phyloP scores from a whole-genome alignment of 495 filamentous ascomycete genomes.

The Penicillium lividum region DNA sequence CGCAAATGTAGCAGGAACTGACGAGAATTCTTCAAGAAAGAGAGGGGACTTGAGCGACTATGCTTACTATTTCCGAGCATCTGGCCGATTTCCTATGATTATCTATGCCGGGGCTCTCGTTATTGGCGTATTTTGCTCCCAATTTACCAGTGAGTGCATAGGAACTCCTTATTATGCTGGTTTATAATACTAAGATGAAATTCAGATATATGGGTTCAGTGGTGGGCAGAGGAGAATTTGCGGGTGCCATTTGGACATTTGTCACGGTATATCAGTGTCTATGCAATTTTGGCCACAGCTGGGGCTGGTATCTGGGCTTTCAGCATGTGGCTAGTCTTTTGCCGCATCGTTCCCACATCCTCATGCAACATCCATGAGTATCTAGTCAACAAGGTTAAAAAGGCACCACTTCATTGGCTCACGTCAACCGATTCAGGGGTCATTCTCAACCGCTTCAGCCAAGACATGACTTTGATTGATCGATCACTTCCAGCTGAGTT shows the following conservation, averaged over 20 bases:
- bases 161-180: background rate
- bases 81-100: background rate
- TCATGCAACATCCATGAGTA: background rate
- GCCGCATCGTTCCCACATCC: background rate
- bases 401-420: background rate
- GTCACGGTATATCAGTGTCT: background rate
- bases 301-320: background rate
- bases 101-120: background rate
- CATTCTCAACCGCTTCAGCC: constrained; percentile 7
- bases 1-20: background rate
- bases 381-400: background rate
- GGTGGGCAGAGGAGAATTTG: background rate
- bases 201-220: background rate
- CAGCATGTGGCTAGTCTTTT: background rate
- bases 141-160: background rate
- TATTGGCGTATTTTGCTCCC: background rate
- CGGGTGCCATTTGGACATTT: background rate
- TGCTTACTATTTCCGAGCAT: background rate
- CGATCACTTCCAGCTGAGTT: background rate
- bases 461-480: constrained; percentile 6
- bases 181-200: background rate
- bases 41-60: background rate
- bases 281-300: background rate
- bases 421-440: background rate
- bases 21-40: background rate